Conservation (phyloP, 371 early-diverging fungal genomes). For the Massospora cicadina region DNA sequence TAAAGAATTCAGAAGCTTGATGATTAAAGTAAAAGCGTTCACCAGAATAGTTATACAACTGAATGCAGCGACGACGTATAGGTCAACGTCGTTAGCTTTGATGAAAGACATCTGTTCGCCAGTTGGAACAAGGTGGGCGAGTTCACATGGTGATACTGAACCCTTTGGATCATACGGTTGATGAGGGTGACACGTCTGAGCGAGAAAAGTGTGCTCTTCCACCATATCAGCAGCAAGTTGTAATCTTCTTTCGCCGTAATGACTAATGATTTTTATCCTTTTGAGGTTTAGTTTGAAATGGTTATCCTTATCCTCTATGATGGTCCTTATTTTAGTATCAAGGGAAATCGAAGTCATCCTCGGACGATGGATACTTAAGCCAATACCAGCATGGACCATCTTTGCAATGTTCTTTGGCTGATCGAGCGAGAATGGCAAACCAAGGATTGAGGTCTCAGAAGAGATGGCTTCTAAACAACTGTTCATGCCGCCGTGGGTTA, state of each 20-base stretch:
- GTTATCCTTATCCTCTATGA: conserved; percentile 1
- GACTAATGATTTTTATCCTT: background rate
- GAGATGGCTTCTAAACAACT: conserved; percentile 12
- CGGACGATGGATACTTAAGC: background rate
- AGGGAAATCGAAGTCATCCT: background rate
- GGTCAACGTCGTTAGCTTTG: background rate
- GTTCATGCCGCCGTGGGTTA: conserved; percentile 10
- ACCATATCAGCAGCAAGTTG: background rate
- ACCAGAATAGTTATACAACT: no score
- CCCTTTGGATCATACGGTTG: background rate
- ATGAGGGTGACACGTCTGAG: background rate
- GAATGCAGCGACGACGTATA: no score
- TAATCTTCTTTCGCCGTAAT: background rate
- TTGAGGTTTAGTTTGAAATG: background rate
- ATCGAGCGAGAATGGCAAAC: background rate
- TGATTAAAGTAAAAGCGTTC: no score
- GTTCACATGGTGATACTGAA: background rate
- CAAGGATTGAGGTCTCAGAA: conserved; percentile 4
- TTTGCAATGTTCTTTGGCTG: background rate
- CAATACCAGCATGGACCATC: background rate
- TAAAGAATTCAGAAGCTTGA: no score
- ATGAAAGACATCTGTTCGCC: background rate
- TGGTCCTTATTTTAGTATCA: background rate
- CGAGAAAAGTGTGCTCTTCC: background rate
- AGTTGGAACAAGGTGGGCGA: background rate